A percentile compares a stretch with the other conserved stretches of the same genome.
phyloP scores from a whole-genome alignment of 495 filamentous ascomycete species.

The Trichocladium uniseriatum region DNA sequence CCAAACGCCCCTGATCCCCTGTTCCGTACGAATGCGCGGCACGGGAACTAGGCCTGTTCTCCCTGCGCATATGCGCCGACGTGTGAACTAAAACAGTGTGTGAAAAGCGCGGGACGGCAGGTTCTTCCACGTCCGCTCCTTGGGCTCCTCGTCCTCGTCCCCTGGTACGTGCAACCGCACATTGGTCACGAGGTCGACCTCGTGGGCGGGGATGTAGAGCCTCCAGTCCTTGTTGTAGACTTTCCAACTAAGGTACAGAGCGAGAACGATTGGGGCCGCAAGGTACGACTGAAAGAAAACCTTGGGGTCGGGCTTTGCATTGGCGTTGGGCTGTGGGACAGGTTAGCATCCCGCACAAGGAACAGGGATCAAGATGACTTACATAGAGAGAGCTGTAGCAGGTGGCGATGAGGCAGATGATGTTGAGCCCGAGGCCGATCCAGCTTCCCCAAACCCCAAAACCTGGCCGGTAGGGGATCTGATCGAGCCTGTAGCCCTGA shows the following conservation, averaged over 20 bases:
- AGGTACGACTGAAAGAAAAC: conserved; percentile 61
- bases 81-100: conserved; percentile 28
- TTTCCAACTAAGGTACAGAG: conserved; percentile 38
- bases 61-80: too few species aligned
- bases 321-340: conserved; percentile 42
- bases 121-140: conserved; percentile 27
- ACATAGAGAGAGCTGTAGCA: conserved; percentile 41
- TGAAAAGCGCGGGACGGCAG: conserved; percentile 23
- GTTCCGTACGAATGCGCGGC: too few species aligned
- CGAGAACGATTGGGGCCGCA: conserved; percentile 48
- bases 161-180: conserved; percentile 17
- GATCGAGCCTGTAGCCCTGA: conserved; percentile 42
- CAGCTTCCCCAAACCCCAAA: conserved; percentile 55
- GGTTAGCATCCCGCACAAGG: conserved; percentile 3
- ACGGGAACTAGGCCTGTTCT: too few species aligned
- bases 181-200: conserved; percentile 32
- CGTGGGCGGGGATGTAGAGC: conserved; percentile 46
- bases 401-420: conserved; percentile 53
- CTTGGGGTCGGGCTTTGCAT: conserved; percentile 35
- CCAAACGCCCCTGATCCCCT: too few species aligned
- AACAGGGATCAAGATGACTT: conserved; percentile 18
- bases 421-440: conserved; percentile 48
- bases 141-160: conserved; percentile 14
- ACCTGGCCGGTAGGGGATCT: conserved; percentile 42
- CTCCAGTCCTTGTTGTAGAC: conserved; percentile 56